Evolutionary conservation across 2,329 filamentous ascomycete genomes (phyloP).

Genomic region (Mollisiaceae sp.): DNA sequence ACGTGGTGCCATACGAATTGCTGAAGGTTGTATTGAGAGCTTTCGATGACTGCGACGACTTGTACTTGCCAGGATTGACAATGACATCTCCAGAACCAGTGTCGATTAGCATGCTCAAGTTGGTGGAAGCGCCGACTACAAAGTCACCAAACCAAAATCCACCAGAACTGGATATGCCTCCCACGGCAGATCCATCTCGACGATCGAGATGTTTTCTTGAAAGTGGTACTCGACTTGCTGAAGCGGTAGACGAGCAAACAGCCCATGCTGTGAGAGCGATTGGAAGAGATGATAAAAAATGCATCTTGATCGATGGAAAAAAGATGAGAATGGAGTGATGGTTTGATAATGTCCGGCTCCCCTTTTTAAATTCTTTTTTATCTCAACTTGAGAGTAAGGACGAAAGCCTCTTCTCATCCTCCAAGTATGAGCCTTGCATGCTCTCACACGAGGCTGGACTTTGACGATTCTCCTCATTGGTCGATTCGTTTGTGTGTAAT

Average conservation of each 20-base stretch:
- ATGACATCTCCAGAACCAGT: constrained; percentile 26
- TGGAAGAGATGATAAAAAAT: constrained; percentile 2
- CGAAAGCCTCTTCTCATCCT: not conserved
- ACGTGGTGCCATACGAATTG: constrained; percentile 12
- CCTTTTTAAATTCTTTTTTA: not conserved
- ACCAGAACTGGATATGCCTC: not conserved
- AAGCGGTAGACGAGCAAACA: not conserved
- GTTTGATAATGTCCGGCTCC: not conserved
- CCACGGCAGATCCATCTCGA: not conserved
- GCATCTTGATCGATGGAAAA: not conserved
- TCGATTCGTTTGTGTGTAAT: not conserved
- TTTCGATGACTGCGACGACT: not conserved
- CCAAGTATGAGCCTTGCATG: not conserved
- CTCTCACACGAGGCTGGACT: not conserved
- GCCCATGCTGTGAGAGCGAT: not conserved
- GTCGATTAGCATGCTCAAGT: constrained; percentile 22
- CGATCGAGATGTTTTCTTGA: not conserved
- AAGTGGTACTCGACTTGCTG: not conserved
- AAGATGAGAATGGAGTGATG: not conserved
- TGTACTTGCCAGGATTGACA: constrained; percentile 25
- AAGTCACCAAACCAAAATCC: constrained; percentile 28
- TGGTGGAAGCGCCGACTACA: constrained; percentile 12
- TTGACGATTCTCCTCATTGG: not conserved
- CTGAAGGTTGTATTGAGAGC: constrained; percentile 13
- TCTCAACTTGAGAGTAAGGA: not conserved